Evolutionary conservation across 352 stramenopile species (phyloP), one percentile per base, ranked within the genome.

Genomic region (Globisporangium ultimum): DNA sequence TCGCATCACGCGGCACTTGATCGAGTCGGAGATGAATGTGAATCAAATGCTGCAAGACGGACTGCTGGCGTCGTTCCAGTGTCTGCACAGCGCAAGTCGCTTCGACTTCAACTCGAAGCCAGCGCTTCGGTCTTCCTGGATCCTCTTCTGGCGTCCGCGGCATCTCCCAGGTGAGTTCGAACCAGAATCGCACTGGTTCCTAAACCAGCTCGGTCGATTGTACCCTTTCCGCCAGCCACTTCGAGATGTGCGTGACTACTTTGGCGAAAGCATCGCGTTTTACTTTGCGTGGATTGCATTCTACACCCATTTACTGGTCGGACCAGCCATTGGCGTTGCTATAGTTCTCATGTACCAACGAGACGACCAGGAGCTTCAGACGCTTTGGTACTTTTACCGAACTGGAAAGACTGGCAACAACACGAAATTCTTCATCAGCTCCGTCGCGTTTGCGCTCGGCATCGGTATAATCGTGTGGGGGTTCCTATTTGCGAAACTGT

Each of bases 271-370:
- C 21, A 74, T 96, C 28, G 90, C 80, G 20, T 97, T 96, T 51
- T 97, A 97, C 77, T 97, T 97, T 71, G 90, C 89, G 15, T 97
- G 87, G 78, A 58, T 95, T 21, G 71, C 72, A 3, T 86, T 88
- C 41, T 97, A 96, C 71, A 87, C 71, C 2, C 77, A 86, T 57
- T 80, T 85, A 63, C 67, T 96, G 14, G n/a, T 80, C 0, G 10
- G 79, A 0, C 84, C 89, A 20, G 72, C 72, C 8, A 4, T 87
- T 28, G 60, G 62, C 13, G 72, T 70, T 2, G 43, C 74, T 8
- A 34, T 63, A 14, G 50, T 89, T 18, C 58, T 78, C 18, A 32
- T 55, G 7, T 66, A 53, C 32, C 22, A 22, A 45, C 36, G 13
- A 14, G 48, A 68, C 15, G 59, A 67, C 11, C 63, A 63, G 1